These are phyloP conservation scores for Blastobotrys attinorum DNA, from an alignment of 805 yeast species.

Conservation along the genomic window DNA sequence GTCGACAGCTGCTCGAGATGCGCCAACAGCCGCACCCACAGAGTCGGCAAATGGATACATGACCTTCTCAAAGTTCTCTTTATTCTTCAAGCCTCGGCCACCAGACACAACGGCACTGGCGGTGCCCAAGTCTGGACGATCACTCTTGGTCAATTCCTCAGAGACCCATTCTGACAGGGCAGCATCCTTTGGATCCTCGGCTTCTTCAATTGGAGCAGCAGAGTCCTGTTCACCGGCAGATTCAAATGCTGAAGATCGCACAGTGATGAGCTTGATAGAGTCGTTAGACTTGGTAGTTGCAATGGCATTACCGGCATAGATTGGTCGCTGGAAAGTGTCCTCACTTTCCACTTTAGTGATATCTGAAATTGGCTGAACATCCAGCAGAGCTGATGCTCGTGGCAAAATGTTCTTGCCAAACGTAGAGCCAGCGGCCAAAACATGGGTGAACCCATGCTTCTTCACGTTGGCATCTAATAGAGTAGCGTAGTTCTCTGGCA, in stretches of 20 bases:
- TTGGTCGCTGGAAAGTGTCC: conserved; percentile 81
- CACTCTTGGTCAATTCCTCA: conserved; percentile 66
- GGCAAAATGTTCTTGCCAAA: conserved; percentile 85
- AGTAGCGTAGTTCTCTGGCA: conserved; percentile 81
- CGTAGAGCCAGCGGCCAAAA: conserved; percentile 75
- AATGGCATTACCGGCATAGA: conserved; percentile 91
- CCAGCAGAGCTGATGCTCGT: conserved; percentile 75
- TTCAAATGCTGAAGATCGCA: conserved; percentile 77
- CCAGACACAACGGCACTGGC: conserved; percentile 82
- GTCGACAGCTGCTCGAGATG: conserved; percentile 97
- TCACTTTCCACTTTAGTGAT: conserved; percentile 57
- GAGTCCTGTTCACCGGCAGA: conserved; percentile 34
- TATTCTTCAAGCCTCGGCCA: conserved; percentile 87
- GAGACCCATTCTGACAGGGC: conserved; percentile 55
- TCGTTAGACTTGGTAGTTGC: conserved; percentile 73
- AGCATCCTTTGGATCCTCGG: conserved; percentile 27
- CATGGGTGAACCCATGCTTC: conserved; percentile 48
- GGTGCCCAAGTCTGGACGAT: conserved; percentile 84
- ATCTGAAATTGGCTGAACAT: conserved; percentile 84
- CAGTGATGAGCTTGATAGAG: conserved; percentile 57
- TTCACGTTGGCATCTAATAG: conserved; percentile 43
- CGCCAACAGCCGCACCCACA: conserved; percentile 90
- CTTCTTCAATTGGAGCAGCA: conserved; percentile 36
- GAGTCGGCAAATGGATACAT: conserved; percentile 79
- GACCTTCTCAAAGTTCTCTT: conserved; percentile 72